Percentiles rank a stretch among this genome's conserved stretches.
Evolutionary conservation across 768 basidiomycete species (phyloP).

Genomic region (Coprinellus aureogranulatus): DNA sequence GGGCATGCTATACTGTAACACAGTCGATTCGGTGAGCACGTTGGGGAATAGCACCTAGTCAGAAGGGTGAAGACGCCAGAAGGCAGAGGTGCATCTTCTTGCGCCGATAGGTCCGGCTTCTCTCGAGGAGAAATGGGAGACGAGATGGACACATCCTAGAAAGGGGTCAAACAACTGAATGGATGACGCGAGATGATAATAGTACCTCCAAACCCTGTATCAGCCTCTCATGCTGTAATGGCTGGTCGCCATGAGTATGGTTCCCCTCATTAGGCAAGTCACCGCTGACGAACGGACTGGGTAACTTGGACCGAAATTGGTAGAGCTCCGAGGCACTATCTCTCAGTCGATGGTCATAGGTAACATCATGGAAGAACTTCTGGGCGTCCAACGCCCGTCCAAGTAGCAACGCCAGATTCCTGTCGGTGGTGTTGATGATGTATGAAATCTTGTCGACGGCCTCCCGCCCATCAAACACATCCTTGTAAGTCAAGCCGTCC

Average conservation of each 20-base stretch:
- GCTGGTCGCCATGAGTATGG: conserved; percentile 22
- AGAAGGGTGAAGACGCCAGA: conserved; percentile 94
- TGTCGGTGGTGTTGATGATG: conserved; percentile 97
- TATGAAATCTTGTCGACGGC: conserved; percentile 97
- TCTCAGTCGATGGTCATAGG: conserved; percentile 93
- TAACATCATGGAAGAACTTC: conserved; percentile 99
- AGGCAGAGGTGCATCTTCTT: conserved; percentile 72
- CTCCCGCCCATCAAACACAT: conserved; percentile 94
- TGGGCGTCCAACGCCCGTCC: conserved; percentile 95
- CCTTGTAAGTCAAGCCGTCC: conserved; percentile 94
- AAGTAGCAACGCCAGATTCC: conserved; percentile 91
- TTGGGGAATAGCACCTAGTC: conserved; percentile 97
- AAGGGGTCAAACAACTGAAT: not conserved
- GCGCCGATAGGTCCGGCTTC: conserved; percentile 33
- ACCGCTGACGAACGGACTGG: conserved; percentile 82
- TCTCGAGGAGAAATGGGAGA: conserved; percentile 25
- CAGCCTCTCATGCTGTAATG: conserved; percentile 16
- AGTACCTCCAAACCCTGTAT: conserved; percentile 7
- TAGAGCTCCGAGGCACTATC: conserved; percentile 89
- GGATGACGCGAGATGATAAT: not conserved
- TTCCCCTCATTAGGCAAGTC: conserved; percentile 44
- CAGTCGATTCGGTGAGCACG: conserved; percentile 88
- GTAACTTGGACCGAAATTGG: conserved; percentile 82
- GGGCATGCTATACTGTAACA: conserved; percentile 99
- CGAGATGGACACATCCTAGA: conserved; percentile 14